phyloP scores from a whole-genome alignment of 2,329 filamentous ascomycete species.

The Fusarium sp. region DNA sequence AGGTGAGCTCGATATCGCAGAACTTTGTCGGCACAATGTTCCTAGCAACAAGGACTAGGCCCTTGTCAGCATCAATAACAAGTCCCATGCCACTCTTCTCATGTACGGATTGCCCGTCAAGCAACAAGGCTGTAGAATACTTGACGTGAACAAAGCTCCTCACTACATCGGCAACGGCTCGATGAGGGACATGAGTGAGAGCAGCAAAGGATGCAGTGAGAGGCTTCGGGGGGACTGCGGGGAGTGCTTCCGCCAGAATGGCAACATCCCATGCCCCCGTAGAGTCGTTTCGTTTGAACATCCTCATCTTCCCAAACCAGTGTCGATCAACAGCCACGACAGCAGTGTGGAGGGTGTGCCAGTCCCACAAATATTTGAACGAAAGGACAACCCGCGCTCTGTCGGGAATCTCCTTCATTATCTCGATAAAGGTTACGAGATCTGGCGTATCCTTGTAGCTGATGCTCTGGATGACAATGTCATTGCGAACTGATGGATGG shows the following conservation, averaged over 20 bases:
- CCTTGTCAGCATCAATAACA: constrained; percentile 95
- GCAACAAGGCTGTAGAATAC: constrained; percentile 92
- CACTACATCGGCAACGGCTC: constrained; percentile 89
- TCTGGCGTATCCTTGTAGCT: constrained; percentile 86
- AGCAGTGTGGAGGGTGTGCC: constrained; percentile 89
- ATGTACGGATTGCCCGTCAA: constrained; percentile 74
- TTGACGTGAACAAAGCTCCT: constrained; percentile 93
- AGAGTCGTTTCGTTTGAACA: constrained; percentile 89
- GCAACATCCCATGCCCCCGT: constrained; percentile 95
- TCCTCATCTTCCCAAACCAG: constrained; percentile 94
- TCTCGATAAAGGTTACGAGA: constrained; percentile 70
- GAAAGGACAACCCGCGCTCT: constrained; percentile 19
- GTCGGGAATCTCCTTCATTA: constrained; percentile 24
- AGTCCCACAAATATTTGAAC: constrained; percentile 25
- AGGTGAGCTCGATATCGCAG: constrained; percentile 94
- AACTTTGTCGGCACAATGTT: constrained; percentile 96
- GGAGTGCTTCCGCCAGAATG: constrained; percentile 83
- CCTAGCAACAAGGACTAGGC: constrained; percentile 90
- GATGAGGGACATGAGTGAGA: constrained; percentile 86
- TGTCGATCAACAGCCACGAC: constrained; percentile 94
- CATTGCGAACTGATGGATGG: constrained; percentile 7
- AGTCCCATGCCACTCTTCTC: constrained; percentile 94
- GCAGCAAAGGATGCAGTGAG: constrained; percentile 90
- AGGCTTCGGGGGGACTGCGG: constrained; percentile 76
- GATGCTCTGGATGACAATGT: constrained; percentile 73